Percentiles rank a stretch among this genome's conserved stretches.
Conservation (phyloP, 495 filamentous ascomycete genomes). For the Neurospora discreta region DNA sequence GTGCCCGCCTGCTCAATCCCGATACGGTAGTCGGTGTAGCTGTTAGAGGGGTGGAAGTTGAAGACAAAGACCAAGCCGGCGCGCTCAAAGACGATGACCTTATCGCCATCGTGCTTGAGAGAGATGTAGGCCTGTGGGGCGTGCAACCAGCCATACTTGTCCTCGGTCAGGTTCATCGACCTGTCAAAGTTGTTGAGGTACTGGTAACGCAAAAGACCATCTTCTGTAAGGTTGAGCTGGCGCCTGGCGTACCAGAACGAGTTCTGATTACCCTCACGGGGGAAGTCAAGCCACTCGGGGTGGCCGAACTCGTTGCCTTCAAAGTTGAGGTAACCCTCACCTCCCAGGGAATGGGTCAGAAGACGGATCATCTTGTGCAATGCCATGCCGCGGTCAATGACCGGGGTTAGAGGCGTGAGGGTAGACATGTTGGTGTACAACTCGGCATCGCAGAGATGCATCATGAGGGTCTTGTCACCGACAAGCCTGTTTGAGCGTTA, state of each 20-base stretch:
- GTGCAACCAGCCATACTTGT: slow-evolving; percentile 89
- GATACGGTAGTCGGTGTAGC: slow-evolving; percentile 86
- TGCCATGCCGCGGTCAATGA: slow-evolving; percentile 83
- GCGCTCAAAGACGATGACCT: slow-evolving; percentile 92
- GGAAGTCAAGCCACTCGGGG: slow-evolving; percentile 98
- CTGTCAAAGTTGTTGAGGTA: slow-evolving; percentile 93
- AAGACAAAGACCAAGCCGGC: slow-evolving; percentile 87
- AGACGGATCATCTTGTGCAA: slow-evolving; percentile 97
- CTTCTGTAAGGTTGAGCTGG: slow-evolving; percentile 87
- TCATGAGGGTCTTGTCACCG: slow-evolving; percentile 89
- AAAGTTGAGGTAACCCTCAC: slow-evolving; percentile 97
- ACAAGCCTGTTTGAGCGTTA: slow-evolving; percentile 58
- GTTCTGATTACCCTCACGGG: slow-evolving; percentile 86
- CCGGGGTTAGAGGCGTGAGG: slow-evolving; percentile 68
- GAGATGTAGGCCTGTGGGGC: slow-evolving; percentile 79
- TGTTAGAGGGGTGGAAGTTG: slow-evolving; percentile 84
- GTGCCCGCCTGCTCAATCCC: slow-evolving; percentile 76
- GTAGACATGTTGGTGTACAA: slow-evolving; percentile 97
- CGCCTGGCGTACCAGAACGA: slow-evolving; percentile 95
- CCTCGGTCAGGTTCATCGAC: slow-evolving; percentile 76
- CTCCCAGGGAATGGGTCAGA: slow-evolving; percentile 85
- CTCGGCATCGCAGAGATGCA: slow-evolving; percentile 96
- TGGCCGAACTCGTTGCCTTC: slow-evolving; percentile 98
- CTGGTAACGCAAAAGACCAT: slow-evolving; percentile 73
- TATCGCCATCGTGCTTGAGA: slow-evolving; percentile 89